phyloP scores from a whole-genome alignment of 148 eudicot genomes.

The Tetragonia tetragonoides region DNA sequence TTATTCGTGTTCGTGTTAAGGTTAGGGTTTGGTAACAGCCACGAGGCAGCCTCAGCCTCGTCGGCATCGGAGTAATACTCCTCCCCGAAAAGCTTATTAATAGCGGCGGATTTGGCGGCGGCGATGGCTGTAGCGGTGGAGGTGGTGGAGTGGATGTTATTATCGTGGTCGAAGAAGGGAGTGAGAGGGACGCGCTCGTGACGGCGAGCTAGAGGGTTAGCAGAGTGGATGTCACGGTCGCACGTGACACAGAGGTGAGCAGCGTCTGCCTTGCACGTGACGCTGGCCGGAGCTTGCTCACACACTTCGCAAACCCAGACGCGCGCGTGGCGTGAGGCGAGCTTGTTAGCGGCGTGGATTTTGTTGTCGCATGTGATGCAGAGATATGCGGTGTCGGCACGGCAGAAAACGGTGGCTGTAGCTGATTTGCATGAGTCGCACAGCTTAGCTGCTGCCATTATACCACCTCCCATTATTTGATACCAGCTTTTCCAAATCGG shows the following conservation, averaged over 20 bases:
- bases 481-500: too few relatives aligned
- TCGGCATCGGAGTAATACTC: conserved; percentile 34
- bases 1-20: conserved; percentile 22
- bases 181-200: conserved; percentile 56
- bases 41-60: conserved; percentile 38
- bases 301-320: conserved; percentile 64
- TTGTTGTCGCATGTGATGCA: conserved; percentile 68
- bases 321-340: conserved; percentile 49
- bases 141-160: background rate
- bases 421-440: conserved; percentile 72
- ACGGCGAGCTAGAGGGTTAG: conserved; percentile 57
- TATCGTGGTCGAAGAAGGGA: conserved; percentile 34
- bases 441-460: conserved; percentile 33
- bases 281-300: conserved; percentile 54
- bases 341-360: conserved; percentile 48
- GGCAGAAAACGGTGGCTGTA: conserved; percentile 65
- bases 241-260: conserved; percentile 56
- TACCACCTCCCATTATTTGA: conserved; percentile 19
- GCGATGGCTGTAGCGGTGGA: conserved; percentile 6
- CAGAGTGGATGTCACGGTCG: conserved; percentile 66
- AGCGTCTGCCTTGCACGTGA: conserved; percentile 70
- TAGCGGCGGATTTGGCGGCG: conserved; percentile 29
- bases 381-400: conserved; percentile 57
- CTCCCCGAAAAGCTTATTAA: conserved; percentile 29
- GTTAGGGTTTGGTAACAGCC: conserved; percentile 36